Conservation (phyloP, 202 grass and related monocot species). For the Dendrocalamus latiflorus region DNA sequence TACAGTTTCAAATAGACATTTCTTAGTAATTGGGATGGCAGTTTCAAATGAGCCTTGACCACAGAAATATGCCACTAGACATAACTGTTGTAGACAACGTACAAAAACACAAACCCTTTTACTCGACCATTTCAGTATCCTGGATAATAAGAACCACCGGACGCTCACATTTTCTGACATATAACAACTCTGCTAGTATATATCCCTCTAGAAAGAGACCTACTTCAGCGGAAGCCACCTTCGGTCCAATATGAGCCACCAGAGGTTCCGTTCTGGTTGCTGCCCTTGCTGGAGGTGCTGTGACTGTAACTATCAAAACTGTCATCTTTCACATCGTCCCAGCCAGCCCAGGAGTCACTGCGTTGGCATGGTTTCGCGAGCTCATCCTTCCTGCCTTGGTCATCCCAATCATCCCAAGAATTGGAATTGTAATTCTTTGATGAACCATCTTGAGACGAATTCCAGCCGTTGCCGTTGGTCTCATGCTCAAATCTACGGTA, state of each 20-base stretch:
- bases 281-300: constrained; percentile 44
- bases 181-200: constrained; percentile 42
- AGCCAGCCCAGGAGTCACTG: constrained; percentile 76
- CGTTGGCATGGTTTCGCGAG: constrained; percentile 41
- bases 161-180: constrained; percentile 35
- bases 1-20: constrained; percentile 37
- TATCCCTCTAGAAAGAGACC: constrained; percentile 18
- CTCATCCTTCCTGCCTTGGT: constrained; percentile 57
- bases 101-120: constrained; percentile 46
- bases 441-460: constrained; percentile 45
- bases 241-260: constrained; percentile 54
- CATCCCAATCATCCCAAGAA: constrained; percentile 90
- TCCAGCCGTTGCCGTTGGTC: constrained; percentile 45
- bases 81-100: constrained; percentile 33
- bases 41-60: constrained; percentile 25
- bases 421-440: constrained; percentile 56
- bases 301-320: constrained; percentile 58
- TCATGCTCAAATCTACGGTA: constrained; percentile 72
- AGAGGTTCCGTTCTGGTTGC: constrained; percentile 56
- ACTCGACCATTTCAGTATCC: constrained; percentile 26
- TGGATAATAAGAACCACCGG: constrained; percentile 35
- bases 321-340: constrained; percentile 87
- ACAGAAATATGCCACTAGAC: constrained; percentile 29
- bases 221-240: constrained; percentile 69
- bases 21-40: constrained; percentile 30